Percentiles rank a stretch among this genome's conserved stretches.
Conservation (phyloP, 257 asterid genomes). For the Linderniella brevidens region DNA sequence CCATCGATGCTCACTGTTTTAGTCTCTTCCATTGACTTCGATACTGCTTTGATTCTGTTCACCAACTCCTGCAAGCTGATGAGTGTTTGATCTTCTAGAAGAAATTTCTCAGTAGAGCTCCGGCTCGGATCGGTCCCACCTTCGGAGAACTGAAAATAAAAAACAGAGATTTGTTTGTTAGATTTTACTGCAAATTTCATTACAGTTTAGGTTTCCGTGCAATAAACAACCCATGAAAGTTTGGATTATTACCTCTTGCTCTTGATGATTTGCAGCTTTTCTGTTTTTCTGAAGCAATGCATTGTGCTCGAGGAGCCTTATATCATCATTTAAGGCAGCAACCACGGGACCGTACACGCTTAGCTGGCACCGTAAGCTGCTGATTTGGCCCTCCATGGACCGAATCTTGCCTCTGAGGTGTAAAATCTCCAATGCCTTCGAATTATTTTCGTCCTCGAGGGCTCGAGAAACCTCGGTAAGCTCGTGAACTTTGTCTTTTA, state of each 20-base stretch:
- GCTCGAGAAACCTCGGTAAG: conserved; percentile 37
- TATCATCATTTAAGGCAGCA: conserved; percentile 47
- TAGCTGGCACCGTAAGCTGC: conserved; percentile 38
- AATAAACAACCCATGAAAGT: too few species aligned
- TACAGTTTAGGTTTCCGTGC: too few species aligned
- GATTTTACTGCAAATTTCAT: background rate
- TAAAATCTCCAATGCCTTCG: conserved; percentile 41
- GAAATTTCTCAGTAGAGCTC: conserved; percentile 14
- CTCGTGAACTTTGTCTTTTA: conserved; percentile 56
- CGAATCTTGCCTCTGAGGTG: conserved; percentile 39
- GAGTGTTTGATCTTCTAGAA: conserved; percentile 20
- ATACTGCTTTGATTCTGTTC: conserved; percentile 40
- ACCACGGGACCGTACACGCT: conserved; percentile 45
- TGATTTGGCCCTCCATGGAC: conserved; percentile 47
- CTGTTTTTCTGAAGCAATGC: conserved; percentile 39
- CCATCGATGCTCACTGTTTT: conserved; percentile 19
- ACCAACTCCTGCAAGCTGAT: conserved; percentile 40
- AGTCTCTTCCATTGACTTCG: conserved; percentile 36
- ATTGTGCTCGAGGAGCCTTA: conserved; percentile 53
- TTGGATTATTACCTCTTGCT: conserved; percentile 40
- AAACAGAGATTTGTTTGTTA: background rate
- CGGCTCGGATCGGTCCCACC: conserved; percentile 16
- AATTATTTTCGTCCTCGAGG: conserved; percentile 32
- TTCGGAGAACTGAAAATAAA: conserved; percentile 33
- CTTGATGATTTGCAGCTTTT: conserved; percentile 18